A percentile compares a stretch with the other conserved stretches of the same genome.
phyloP scores from a whole-genome alignment of 2,329 filamentous ascomycete genomes.

The Aspergillaceae sp. region DNA sequence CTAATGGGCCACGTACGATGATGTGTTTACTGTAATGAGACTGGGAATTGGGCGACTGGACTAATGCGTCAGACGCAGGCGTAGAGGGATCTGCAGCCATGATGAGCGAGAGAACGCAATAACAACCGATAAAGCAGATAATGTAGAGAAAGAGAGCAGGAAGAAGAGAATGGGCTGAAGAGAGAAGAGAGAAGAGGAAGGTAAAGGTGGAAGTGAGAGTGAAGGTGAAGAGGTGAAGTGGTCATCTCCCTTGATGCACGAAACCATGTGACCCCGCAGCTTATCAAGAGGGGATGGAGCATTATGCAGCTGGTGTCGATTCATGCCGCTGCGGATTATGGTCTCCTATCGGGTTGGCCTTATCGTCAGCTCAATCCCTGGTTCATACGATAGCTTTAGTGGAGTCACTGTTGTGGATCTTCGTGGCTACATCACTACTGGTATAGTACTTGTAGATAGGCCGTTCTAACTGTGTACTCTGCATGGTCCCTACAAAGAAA shows the following conservation, averaged over 20 bases:
- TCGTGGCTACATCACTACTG: no score
- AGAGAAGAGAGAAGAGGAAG: constrained; percentile 2
- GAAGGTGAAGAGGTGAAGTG: constrained; percentile 1
- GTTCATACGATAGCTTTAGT: no score
- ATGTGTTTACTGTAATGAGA: constrained; percentile 27
- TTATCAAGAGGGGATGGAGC: not conserved
- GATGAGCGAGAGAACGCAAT: not conserved
- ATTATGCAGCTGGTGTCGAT: no score
- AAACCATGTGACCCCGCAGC: constrained; percentile 1
- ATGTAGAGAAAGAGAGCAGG: constrained; percentile 1
- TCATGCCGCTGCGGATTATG: no score
- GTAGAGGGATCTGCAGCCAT: not conserved
- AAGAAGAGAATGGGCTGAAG: constrained; percentile 2
- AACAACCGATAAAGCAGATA: not conserved
- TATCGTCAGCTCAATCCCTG: no score
- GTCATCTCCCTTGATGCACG: constrained; percentile 3
- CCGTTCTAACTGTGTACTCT: no score
- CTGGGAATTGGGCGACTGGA: constrained; percentile 14
- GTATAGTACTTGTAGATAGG: no score
- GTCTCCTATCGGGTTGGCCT: no score
- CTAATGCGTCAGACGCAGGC: constrained; percentile 1
- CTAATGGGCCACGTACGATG: constrained; percentile 17
- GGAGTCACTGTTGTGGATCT: no score
- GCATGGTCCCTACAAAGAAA: no score
- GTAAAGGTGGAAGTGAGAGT: not conserved